A percentile compares a stretch with the other conserved stretches of the same genome.
phyloP scores from a whole-genome alignment of 2,329 filamentous ascomycete genomes.

The Colletotrichum sp. region DNA sequence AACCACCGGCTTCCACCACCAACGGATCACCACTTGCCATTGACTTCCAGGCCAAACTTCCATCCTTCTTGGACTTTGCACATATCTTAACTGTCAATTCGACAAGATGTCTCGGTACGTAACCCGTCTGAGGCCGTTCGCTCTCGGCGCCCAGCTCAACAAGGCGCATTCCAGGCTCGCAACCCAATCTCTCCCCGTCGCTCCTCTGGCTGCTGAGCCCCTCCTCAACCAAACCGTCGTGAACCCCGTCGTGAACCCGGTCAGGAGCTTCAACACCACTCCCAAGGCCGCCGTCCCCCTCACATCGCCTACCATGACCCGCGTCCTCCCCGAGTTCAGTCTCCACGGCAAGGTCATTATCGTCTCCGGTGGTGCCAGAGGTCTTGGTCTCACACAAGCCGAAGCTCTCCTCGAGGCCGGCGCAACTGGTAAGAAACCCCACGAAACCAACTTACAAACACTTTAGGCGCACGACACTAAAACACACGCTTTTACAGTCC shows the following conservation, averaged over 20 bases:
- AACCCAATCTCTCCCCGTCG: neutral
- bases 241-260: neutral
- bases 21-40: neutral
- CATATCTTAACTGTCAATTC: neutral
- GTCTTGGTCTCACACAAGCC: conserved; percentile 78
- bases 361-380: conserved; percentile 78
- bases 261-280: conserved; percentile 8
- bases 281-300: conserved; percentile 5
- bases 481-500: conserved; percentile 48
- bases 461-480: neutral
- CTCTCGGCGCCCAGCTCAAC: neutral
- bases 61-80: neutral
- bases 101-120: conserved; percentile 17
- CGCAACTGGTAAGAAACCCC: conserved; percentile 57
- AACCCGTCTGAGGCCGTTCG: conserved; percentile 11
- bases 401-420: conserved; percentile 83
- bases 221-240: neutral
- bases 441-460: neutral
- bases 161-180: neutral
- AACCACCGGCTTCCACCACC: neutral
- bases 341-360: conserved; percentile 76
- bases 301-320: conserved; percentile 20
- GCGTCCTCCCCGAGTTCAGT: conserved; percentile 73
- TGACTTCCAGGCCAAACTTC: neutral
- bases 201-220: neutral